Conservation (phyloP, 1,139 yeast genomes). For the Hemisphaericaspora lyxosophila region DNA sequence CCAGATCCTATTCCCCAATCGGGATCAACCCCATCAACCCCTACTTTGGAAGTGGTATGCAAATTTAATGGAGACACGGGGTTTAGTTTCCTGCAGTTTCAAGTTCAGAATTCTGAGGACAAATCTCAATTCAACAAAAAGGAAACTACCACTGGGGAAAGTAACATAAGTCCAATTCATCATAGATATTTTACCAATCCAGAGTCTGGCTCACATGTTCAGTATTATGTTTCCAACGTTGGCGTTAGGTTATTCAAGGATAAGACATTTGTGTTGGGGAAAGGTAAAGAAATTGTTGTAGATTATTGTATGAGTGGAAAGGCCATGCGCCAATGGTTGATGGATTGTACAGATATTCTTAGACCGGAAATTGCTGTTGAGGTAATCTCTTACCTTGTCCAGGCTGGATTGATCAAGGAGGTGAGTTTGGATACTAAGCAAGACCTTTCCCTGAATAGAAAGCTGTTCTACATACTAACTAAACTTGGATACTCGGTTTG, state of each 20-base stretch:
- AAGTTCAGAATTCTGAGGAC: not conserved
- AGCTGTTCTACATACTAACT: constrained; percentile 9
- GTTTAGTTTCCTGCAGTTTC: constrained; percentile 5
- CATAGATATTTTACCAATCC: constrained; percentile 86
- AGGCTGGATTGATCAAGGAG: constrained; percentile 46
- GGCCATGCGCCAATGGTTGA: constrained; percentile 80
- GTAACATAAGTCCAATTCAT: constrained; percentile 59
- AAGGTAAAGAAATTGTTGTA: constrained; percentile 22
- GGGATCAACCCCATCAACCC: not conserved
- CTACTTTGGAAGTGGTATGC: not conserved
- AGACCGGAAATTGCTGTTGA: constrained; percentile 58
- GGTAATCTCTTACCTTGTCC: constrained; percentile 57
- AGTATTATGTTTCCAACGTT: constrained; percentile 66
- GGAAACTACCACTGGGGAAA: not conserved
- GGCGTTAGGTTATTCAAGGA: constrained; percentile 64
- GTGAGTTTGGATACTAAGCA: not conserved
- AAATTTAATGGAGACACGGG: not conserved
- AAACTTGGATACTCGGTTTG: constrained; percentile 10
- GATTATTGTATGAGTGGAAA: constrained; percentile 68
- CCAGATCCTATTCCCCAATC: constrained; percentile 22
- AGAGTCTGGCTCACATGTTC: constrained; percentile 77
- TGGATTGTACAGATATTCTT: constrained; percentile 81
- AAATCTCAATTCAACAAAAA: not conserved
- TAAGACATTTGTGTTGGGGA: constrained; percentile 29
- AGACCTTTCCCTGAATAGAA: constrained; percentile 2